These are phyloP conservation scores for Saccharum officinarum DNA, from an alignment of 176 grass and related monocot species.

Conservation along the genomic window DNA sequence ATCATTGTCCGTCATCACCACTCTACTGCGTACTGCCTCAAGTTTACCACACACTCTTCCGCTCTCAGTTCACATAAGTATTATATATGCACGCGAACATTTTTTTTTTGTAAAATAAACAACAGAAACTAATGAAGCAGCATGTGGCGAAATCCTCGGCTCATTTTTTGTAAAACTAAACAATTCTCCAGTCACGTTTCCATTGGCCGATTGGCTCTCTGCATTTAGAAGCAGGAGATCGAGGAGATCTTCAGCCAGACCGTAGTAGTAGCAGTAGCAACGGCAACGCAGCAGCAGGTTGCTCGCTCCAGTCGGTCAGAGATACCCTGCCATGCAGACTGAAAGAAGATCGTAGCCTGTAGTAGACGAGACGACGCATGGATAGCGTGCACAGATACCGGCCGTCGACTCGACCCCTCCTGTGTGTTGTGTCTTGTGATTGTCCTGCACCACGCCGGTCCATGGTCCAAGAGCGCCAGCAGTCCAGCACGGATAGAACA, in stretches of 20 bases:
- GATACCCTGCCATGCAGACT: background rate
- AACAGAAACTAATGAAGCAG: no score
- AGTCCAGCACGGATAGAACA: no score
- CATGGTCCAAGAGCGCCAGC: no score
- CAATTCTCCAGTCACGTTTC: background rate
- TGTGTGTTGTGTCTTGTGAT: no score
- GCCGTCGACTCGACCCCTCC: background rate
- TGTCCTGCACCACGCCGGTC: no score
- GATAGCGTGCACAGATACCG: background rate
- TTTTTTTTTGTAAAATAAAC: no score
- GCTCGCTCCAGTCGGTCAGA: background rate
- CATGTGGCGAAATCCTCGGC: no score
- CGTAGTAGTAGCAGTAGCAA: background rate
- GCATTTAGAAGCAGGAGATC: background rate
- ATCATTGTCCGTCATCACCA: background rate
- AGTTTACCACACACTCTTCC: background rate
- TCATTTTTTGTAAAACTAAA: no score
- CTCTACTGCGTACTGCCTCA: background rate
- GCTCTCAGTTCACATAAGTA: no score
- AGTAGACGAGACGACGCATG: background rate
- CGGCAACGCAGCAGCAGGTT: background rate
- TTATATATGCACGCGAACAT: no score
- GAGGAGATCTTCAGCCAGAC: constrained; percentile 8
- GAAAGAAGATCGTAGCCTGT: background rate
- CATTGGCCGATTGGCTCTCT: background rate